Percentiles rank a stretch among this genome's conserved stretches.
Evolutionary conservation across 2,329 filamentous ascomycete species (phyloP).

Genomic region (Podosphaera leucotricha): DNA sequence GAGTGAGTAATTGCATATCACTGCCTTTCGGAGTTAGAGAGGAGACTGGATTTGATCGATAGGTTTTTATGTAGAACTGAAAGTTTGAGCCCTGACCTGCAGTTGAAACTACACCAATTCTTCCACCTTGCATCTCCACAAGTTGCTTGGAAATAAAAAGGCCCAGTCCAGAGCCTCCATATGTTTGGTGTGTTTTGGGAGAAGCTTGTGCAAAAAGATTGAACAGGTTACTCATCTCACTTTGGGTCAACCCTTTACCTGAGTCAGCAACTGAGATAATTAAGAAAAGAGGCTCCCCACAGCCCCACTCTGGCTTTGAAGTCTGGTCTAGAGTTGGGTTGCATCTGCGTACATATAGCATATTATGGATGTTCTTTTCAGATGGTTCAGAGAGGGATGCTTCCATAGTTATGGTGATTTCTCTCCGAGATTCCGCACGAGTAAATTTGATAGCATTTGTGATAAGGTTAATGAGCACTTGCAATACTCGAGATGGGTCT

Average conservation of each 20-base stretch:
- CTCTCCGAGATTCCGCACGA: slow-evolving; percentile 32
- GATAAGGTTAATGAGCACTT: slow-evolving; percentile 61
- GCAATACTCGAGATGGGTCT: slow-evolving; percentile 53
- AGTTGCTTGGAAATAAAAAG: slow-evolving; percentile 60
- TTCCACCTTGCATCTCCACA: slow-evolving; percentile 57
- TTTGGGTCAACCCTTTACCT: slow-evolving; percentile 45
- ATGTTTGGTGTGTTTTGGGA: slow-evolving; percentile 57
- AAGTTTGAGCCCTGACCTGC: slow-evolving; percentile 49
- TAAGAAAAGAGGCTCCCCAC: slow-evolving; percentile 45
- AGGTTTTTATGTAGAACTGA: slow-evolving; percentile 37
- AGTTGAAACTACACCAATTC: slow-evolving; percentile 50
- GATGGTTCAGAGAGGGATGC: slow-evolving; percentile 10
- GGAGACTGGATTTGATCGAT: slow-evolving; percentile 5
- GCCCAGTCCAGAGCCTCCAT: slow-evolving; percentile 57
- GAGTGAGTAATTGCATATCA: slow-evolving; percentile 5
- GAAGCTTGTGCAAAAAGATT: slow-evolving; percentile 61
- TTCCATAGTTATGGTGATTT: slow-evolving; percentile 21
- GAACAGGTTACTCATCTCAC: slow-evolving; percentile 53
- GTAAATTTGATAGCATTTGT: slow-evolving; percentile 75
- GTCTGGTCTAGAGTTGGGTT: slow-evolving; percentile 11
- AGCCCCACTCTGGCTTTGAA: slow-evolving; percentile 31
- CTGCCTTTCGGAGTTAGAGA: slow-evolving; percentile 11
- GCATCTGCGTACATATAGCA: slow-evolving; percentile 16
- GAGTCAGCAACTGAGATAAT: slow-evolving; percentile 56
- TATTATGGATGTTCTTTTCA: slow-evolving; percentile 25